Evolutionary conservation across 1,284 basidiomycete species (phyloP).

Genomic region (Laetiporus sulphureus): DNA sequence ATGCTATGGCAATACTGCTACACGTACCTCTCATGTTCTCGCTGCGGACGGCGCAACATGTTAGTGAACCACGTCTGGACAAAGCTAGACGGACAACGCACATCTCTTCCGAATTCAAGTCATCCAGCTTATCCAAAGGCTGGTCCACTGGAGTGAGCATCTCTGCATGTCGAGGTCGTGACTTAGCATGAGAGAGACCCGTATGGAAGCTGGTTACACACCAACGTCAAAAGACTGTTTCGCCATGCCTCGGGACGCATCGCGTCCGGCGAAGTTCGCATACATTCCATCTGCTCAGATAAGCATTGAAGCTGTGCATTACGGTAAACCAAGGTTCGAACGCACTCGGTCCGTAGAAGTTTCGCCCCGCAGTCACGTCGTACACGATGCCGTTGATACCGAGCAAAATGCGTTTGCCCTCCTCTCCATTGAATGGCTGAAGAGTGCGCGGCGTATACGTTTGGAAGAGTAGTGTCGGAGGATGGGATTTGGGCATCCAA

Average conservation of each 20-base stretch:
- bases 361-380: conserved; percentile 83
- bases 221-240: conserved; percentile 92
- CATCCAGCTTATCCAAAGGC: conserved; percentile 77
- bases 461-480: conserved; percentile 68
- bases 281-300: conserved; percentile 77
- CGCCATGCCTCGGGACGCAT: conserved; percentile 93
- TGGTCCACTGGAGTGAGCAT: conserved; percentile 87
- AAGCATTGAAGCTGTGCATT: neutral
- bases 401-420: conserved; percentile 71
- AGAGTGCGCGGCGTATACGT: conserved; percentile 76
- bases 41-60: conserved; percentile 33
- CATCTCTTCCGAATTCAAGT: conserved; percentile 80
- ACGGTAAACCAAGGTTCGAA: neutral
- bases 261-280: conserved; percentile 92
- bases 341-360: conserved; percentile 89
- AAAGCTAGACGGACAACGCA: conserved; percentile 35
- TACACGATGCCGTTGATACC: conserved; percentile 88
- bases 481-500: conserved; percentile 79
- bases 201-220: conserved; percentile 34
- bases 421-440: conserved; percentile 57
- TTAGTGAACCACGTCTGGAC: neutral
- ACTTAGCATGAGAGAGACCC: conserved; percentile 1
- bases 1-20: neutral
- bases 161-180: conserved; percentile 38
- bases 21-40: conserved; percentile 80